phyloP scores from a whole-genome alignment of 2,329 filamentous ascomycete species.

The Fusarium longipes region DNA sequence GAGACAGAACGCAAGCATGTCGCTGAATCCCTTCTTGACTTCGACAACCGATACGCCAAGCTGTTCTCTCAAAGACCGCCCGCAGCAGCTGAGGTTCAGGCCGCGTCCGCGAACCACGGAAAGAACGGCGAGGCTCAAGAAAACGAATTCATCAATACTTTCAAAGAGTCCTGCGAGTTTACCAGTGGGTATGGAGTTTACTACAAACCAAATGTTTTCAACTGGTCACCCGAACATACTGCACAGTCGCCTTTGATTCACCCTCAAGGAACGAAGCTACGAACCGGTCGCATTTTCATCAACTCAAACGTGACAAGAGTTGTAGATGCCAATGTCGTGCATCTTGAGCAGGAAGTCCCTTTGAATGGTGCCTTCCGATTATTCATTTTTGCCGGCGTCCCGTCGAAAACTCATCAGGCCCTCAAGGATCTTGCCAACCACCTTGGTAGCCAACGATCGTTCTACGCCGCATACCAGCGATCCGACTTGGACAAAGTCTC shows the following conservation, averaged over 20 bases:
- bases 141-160: slow-evolving; percentile 87
- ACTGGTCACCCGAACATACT: slow-evolving; percentile 81
- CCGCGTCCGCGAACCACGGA: slow-evolving; percentile 61
- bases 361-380: slow-evolving; percentile 89
- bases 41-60: slow-evolving; percentile 90
- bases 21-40: slow-evolving; percentile 84
- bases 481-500: slow-evolving; percentile 71
- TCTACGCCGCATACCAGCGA: slow-evolving; percentile 75
- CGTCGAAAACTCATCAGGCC: slow-evolving; percentile 68
- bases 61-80: slow-evolving; percentile 85
- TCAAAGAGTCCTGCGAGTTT: slow-evolving; percentile 92
- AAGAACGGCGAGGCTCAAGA: slow-evolving; percentile 59
- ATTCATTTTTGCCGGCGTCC: slow-evolving; percentile 84
- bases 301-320: slow-evolving; percentile 87
- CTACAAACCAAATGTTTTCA: slow-evolving; percentile 84
- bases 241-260: slow-evolving; percentile 78
- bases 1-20: slow-evolving; percentile 86
- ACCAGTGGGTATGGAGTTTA: slow-evolving; percentile 92
- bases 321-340: slow-evolving; percentile 88
- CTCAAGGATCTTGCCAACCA: slow-evolving; percentile 76
- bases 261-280: slow-evolving; percentile 71
- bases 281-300: slow-evolving; percentile 79
- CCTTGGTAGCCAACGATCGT: slow-evolving; percentile 74
- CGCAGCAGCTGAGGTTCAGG: slow-evolving; percentile 76
- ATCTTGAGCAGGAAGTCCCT: slow-evolving; percentile 89